Base-by-base conservation (phyloP, 495 filamentous ascomycete species). In the Aspergillus homomorphus region DNA sequence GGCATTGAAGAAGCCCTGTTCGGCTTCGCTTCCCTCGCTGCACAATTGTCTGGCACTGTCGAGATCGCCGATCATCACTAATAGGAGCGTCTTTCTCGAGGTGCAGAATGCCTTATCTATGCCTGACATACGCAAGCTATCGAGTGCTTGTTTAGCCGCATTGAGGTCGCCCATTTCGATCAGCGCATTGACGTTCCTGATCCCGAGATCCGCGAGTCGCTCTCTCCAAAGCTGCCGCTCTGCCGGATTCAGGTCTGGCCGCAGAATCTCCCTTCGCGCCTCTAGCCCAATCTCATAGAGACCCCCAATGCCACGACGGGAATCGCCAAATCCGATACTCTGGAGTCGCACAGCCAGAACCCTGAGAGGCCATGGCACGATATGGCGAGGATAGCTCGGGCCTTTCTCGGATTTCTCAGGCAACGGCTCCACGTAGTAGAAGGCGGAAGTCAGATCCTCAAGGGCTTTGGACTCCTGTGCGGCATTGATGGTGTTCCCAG, bases 131-230 rank as follows among this genome's bases (percentile, higher is more conserved):
- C 66, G 68, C 19, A 80, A 57, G 45, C 54, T 71, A 38, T 72
- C 74, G 0, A 98, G 73, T 62, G 91, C 87, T 46, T 85, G 70
- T n/a, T 70, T 81, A 2, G 92, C 94, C 8, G 86, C 87, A 52
- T 84, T 83, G 2, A 93, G 65, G 69, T 98, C 92, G 7, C 91
- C 90, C 90, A 96, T 96, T 74, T 97, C 92, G 4, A 96, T 80
- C 53, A 98, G 67, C 24, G 87, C 86, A 65, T 90, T 89, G 0
- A 86, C 92, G 10, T 90, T 89, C 49, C 87, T 71, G 10, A 96
- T 69, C 0, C 92, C 92, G 0, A 96, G 73, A 53, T 96, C 91
- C 10, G 71, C 72, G 4, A 96, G 71, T 43, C 94, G 60, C 1
- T 70, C 70, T 61, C 77, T 81, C 94, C 93, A 98, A 42, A 87